Conservation (phyloP, 768 basidiomycete species). For the Russula emetica region DNA sequence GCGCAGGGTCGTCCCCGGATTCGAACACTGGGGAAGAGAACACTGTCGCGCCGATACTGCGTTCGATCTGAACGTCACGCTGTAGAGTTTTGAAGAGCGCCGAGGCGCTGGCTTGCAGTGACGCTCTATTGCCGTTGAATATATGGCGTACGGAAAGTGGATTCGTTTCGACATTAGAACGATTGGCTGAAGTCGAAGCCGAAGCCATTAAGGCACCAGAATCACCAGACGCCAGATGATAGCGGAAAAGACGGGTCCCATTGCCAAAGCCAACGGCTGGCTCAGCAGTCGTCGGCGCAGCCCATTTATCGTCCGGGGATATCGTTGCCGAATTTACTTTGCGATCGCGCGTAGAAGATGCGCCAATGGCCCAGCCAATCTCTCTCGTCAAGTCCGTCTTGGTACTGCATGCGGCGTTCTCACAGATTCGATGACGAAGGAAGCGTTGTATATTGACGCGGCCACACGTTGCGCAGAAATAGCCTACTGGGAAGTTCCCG, state of each 20-base stretch:
- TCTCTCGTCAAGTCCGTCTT: neutral
- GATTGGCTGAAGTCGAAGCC: neutral
- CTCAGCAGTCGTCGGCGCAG: constrained; percentile 5
- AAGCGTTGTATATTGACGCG: constrained; percentile 26
- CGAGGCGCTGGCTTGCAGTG: constrained; percentile 16
- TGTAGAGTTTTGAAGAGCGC: constrained; percentile 24
- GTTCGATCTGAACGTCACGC: constrained; percentile 24
- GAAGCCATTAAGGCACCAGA: neutral
- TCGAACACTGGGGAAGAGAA: constrained; percentile 8
- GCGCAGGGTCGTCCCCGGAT: constrained; percentile 4
- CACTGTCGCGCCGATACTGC: constrained; percentile 2
- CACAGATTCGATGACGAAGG: constrained; percentile 25
- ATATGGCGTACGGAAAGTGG: constrained; percentile 19
- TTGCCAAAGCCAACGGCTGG: constrained; percentile 10
- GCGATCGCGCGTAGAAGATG: constrained; percentile 17
- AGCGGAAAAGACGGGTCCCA: constrained; percentile 14
- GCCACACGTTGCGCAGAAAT: constrained; percentile 22
- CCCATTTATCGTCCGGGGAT: constrained; percentile 22
- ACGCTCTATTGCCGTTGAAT: constrained; percentile 22
- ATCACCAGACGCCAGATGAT: constrained; percentile 1
- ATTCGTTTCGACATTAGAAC: neutral
- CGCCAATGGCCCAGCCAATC: constrained; percentile 21
- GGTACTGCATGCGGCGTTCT: neutral
- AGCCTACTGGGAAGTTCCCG: constrained; percentile 23
- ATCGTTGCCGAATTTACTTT: constrained; percentile 16